Evolutionary conservation across 805 yeast genomes (phyloP), one percentile per base, ranked within the genome.

Genomic region (Candida insectorum): DNA sequence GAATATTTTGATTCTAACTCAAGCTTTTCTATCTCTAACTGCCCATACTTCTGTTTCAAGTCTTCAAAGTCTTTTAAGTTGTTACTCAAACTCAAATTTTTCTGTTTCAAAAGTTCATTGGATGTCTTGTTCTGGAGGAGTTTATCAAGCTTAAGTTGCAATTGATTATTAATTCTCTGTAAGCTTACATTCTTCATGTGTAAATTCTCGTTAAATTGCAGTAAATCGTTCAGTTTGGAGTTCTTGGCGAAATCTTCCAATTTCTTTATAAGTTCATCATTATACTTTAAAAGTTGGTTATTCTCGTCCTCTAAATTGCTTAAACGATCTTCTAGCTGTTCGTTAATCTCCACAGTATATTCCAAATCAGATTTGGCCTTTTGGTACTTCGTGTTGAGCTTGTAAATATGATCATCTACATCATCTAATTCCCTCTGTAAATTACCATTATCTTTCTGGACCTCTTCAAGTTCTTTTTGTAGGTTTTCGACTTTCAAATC

Each of bases 91-190:
- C 69, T 45, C 0, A 49, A 41, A 34, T 75, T 78, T 40, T 81
- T 82, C 41, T 75, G 81, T 43, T 70, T 74, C 21, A 81, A 55
- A 7, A 81, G 48, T 44, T 76, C 82, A 5, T 57, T 52, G 16
- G 73, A 68, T 39, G 74, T 62, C 38, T 66, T 65, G 39, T 72
- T 56, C 40, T 73, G 73, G 16, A 77, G 58, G 7, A 63, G 59
- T 40, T 69, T 69, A 36, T 81, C 65, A 24, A 75, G 70, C 39
- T 67, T 72, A 15, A 75, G 59, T 48, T 81, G 77, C 6, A 68
- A 59, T 32, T 77, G 58, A 39, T 75, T 73, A 40, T 73, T 70
- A 4, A 65, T 61, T 40, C 81, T 86, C 29, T 59, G 66, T 16
- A 66, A 41, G 24, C 51, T 54, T 10, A 53, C 38, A 72, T 51